These are phyloP conservation scores for Allomyces macrogynus DNA, from an alignment of 192 early-diverging fungal genomes.

Conservation along the genomic window DNA sequence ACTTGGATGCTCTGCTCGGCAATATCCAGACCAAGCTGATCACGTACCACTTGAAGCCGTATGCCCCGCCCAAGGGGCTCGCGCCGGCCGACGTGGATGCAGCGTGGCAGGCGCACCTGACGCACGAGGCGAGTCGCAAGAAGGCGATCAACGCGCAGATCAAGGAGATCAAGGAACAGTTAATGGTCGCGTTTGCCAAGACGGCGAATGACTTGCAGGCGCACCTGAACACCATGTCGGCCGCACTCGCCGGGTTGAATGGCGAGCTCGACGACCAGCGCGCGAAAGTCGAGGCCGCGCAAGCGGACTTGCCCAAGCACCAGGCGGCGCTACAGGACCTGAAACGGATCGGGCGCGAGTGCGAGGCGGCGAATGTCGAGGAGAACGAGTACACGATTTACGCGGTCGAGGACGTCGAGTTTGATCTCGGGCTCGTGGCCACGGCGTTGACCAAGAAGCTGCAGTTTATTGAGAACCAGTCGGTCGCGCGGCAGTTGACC, in stretches of 20 bases:
- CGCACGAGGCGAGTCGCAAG: constrained; percentile 56
- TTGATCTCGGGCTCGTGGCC: constrained; percentile 60
- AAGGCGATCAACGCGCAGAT: constrained; percentile 66
- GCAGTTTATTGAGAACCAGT: constrained; percentile 87
- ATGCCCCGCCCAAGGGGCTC: constrained; percentile 56
- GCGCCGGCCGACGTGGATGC: constrained; percentile 49
- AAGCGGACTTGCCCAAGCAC: constrained; percentile 27
- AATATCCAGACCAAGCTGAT: constrained; percentile 94
- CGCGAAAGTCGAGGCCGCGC: constrained; percentile 36
- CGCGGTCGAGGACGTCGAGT: constrained; percentile 70
- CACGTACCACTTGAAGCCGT: constrained; percentile 78
- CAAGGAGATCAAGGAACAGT: constrained; percentile 63
- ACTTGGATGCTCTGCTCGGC: constrained; percentile 73
- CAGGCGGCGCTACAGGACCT: constrained; percentile 29
- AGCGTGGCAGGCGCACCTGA: constrained; percentile 51
- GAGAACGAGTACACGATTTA: constrained; percentile 86
- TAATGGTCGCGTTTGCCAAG: constrained; percentile 57
- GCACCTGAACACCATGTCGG: constrained; percentile 46
- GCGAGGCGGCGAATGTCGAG: constrained; percentile 69
- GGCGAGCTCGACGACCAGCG: constrained; percentile 61
- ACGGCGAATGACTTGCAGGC: constrained; percentile 64
- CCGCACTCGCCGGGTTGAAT: constrained; percentile 39
- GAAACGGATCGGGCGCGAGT: constrained; percentile 40
- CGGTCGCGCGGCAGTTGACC: constrained; percentile 76
- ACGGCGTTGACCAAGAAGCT: constrained; percentile 59